Evolutionary conservation across 352 stramenopile species (phyloP), one percentile per base, ranked within the genome.

Genomic region (Globisporangium radiosum): DNA sequence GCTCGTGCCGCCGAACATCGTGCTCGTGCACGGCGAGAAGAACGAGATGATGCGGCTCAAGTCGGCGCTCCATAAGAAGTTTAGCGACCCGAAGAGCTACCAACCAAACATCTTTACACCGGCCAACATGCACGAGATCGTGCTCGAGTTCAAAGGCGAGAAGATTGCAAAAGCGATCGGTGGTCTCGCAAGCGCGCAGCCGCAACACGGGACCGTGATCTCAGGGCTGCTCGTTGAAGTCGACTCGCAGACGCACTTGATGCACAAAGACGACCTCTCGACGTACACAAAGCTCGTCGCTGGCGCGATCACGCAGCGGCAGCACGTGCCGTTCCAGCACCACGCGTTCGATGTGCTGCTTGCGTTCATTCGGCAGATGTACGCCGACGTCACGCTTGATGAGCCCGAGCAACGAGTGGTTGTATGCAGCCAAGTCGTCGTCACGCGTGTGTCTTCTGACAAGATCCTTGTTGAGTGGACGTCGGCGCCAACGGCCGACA

Each of bases 11-110:
- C 87, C 89, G 0, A 96, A 97, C 64, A 96, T 97, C 65, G 95
- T 98, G 17, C 86, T 97, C 2, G 95, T 98, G 7, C 95, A 98
- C 66, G 97, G 97, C n/a, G 92, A 98, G 62, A 98, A 98, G 69
- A 97, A 98, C 62, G 93, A 99, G 72, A 98, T 99, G 95, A 97
- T 96, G 71, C 79, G 94, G 56, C 70, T 99, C 47, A 98, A 98
- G 65, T 91, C 85, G 40, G 93, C 90, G 14, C 65, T 98, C 44
- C 79, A 78, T 39, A 94, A 94, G 59, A 95, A 96, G 64, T 94
- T 94, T 62, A 83, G 90, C 85, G 81, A 94, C 60, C 78, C 85
- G 7, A 95, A 92, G 60, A 66, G 83, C 38, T 91, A 95, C 70
- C 73, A 87, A 62, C 81, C 79, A 4, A 93, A 72, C 49, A 94